Conservation (phyloP, 2,329 filamentous ascomycete genomes). For the Stachybotrys chlorohalonatus region DNA sequence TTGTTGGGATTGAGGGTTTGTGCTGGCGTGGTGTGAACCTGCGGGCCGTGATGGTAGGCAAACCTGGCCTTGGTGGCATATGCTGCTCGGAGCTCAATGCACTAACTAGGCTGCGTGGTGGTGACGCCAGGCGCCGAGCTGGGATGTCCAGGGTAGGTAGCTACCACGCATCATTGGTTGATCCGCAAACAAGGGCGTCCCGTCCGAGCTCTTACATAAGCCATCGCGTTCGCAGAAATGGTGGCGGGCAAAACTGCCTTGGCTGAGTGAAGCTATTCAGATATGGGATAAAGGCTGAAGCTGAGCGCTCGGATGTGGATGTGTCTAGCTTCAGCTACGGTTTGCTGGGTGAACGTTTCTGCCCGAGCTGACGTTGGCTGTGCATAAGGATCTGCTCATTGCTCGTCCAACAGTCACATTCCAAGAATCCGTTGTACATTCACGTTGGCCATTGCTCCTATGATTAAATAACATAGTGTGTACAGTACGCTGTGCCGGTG, state of each 20-base stretch:
- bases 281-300: background rate
- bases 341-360: too few relatives aligned
- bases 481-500: too few relatives aligned
- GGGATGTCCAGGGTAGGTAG: background rate
- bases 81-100: background rate
- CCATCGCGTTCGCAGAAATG: background rate
- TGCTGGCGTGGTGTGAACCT: background rate
- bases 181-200: background rate
- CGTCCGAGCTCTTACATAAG: background rate
- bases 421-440: too few relatives aligned
- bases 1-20: background rate
- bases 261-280: background rate
- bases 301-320: background rate
- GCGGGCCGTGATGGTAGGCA: background rate
- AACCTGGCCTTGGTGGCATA: background rate
- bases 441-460: too few relatives aligned
- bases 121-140: slow-evolving; percentile 3
- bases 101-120: slow-evolving; percentile 3
- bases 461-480: too few relatives aligned
- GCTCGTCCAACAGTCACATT: too few relatives aligned
- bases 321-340: background rate
- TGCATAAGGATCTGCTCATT: too few relatives aligned
- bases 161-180: background rate
- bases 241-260: background rate
- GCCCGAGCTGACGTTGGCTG: too few relatives aligned